These are phyloP conservation scores for Aspergillus pseudoviridinutans DNA, from an alignment of 2,329 filamentous ascomycete genomes.

Conservation along the genomic window DNA sequence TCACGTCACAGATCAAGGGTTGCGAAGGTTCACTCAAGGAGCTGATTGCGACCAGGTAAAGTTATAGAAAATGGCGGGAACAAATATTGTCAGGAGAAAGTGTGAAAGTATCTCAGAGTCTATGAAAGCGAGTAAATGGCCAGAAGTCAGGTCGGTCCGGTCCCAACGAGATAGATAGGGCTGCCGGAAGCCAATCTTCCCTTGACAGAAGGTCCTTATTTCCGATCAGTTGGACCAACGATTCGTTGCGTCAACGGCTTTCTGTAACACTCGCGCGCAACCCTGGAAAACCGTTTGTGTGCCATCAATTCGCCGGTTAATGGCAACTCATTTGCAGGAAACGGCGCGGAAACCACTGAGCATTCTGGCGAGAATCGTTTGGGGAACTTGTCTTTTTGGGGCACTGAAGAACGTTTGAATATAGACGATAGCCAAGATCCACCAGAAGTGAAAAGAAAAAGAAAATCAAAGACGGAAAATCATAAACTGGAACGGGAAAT, in stretches of 20 bases:
- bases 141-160: neutral
- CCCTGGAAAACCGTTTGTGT: slow-evolving; percentile 14
- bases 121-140: neutral
- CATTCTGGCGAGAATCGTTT: slow-evolving; percentile 13
- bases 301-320: slow-evolving; percentile 20
- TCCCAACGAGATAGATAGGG: slow-evolving; percentile 1
- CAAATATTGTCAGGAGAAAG: neutral
- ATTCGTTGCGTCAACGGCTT: slow-evolving; percentile 9
- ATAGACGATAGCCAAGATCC: neutral
- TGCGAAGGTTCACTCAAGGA: neutral
- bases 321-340: slow-evolving; percentile 19
- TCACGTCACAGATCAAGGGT: neutral
- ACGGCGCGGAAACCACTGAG: slow-evolving; percentile 13
- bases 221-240: neutral
- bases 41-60: neutral
- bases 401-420: neutral
- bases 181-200: neutral
- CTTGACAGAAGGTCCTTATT: neutral
- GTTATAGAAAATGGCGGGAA: slow-evolving; percentile 8
- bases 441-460: slow-evolving; percentile 7
- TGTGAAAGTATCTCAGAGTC: neutral
- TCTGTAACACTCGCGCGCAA: slow-evolving; percentile 12
- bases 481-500: neutral
- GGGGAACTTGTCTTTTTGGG: neutral
- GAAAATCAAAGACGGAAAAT: slow-evolving; percentile 6